phyloP scores from a whole-genome alignment of 371 early-diverging fungal genomes.

The Caulochytrium protostelioides region DNA sequence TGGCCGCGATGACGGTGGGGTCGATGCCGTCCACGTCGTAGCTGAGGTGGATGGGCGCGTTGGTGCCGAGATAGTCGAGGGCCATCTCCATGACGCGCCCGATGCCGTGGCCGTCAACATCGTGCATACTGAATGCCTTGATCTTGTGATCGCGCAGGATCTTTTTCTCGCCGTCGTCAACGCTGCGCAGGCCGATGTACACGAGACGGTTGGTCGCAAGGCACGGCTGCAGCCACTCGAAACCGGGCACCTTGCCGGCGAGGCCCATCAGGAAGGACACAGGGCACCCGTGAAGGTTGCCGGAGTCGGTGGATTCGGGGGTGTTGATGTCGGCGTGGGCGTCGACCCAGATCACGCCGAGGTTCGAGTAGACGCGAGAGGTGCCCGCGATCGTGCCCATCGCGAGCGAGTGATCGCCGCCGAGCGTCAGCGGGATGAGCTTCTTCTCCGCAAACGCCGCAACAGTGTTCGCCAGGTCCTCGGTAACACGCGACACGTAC shows the following conservation, averaged over 20 bases:
- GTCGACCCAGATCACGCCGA: constrained; percentile 90
- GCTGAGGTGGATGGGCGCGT: constrained; percentile 69
- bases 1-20: constrained; percentile 79
- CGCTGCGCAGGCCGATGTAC: constrained; percentile 90
- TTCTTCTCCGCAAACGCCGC: constrained; percentile 35
- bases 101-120: constrained; percentile 86
- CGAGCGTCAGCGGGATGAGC: constrained; percentile 68
- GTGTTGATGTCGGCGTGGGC: constrained; percentile 96
- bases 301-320: constrained; percentile 60
- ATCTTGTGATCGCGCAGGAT: constrained; percentile 42
- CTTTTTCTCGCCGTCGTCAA: constrained; percentile 67
- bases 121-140: constrained; percentile 87
- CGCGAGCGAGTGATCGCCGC: constrained; percentile 88
- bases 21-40: constrained; percentile 93
- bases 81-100: constrained; percentile 87
- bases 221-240: constrained; percentile 63
- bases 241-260: constrained; percentile 40
- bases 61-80: constrained; percentile 57
- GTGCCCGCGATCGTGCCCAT: constrained; percentile 75
- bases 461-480: constrained; percentile 43
- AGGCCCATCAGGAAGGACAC: constrained; percentile 75
- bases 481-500: constrained; percentile 57
- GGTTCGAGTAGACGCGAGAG: constrained; percentile 49
- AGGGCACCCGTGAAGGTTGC: constrained; percentile 92
- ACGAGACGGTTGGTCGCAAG: constrained; percentile 53